Conservation (phyloP, 352 stramenopile genomes). For the Pythium aquatile region DNA sequence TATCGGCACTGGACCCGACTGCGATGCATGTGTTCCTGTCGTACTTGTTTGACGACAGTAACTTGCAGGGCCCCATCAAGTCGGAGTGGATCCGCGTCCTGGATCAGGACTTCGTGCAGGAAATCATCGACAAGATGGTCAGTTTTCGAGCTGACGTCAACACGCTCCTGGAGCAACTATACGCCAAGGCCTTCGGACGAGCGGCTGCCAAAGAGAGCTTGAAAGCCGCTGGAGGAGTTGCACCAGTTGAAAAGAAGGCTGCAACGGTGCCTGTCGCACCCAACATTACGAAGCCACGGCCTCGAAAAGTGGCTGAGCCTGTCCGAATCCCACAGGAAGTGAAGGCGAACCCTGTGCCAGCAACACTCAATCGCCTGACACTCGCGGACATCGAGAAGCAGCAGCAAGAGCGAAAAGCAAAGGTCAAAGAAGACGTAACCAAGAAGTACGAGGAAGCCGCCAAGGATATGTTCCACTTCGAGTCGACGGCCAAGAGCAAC, state of each 20-base stretch:
- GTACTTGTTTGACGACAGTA: conserved; percentile 77
- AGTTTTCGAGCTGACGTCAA: conserved; percentile 36
- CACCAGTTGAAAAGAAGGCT: conserved; percentile 42
- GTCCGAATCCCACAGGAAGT: conserved; percentile 77
- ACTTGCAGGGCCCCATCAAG: conserved; percentile 67
- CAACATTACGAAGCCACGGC: conserved; percentile 86
- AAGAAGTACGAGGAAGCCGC: conserved; percentile 76
- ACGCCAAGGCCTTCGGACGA: conserved; percentile 65
- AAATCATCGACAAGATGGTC: conserved; percentile 70
- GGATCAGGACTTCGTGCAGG: conserved; percentile 85
- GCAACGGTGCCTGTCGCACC: conserved; percentile 70
- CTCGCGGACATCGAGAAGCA: conserved; percentile 64
- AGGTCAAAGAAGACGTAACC: conserved; percentile 52
- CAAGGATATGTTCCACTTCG: conserved; percentile 71
- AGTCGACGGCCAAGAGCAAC: conserved; percentile 77
- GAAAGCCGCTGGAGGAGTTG: conserved; percentile 39
- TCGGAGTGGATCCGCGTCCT: conserved; percentile 80
- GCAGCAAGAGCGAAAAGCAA: conserved; percentile 47
- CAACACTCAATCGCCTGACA: conserved; percentile 62
- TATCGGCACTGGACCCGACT: conserved; percentile 64
- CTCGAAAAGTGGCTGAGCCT: conserved; percentile 62
- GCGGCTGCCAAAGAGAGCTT: conserved; percentile 42
- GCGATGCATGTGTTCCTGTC: conserved; percentile 87
- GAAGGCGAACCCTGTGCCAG: conserved; percentile 65
- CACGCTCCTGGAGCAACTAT: conserved; percentile 49